Evolutionary conservation across 108 stramenopile genomes (phyloP).

Genomic region (Nannochloropsis salina): DNA sequence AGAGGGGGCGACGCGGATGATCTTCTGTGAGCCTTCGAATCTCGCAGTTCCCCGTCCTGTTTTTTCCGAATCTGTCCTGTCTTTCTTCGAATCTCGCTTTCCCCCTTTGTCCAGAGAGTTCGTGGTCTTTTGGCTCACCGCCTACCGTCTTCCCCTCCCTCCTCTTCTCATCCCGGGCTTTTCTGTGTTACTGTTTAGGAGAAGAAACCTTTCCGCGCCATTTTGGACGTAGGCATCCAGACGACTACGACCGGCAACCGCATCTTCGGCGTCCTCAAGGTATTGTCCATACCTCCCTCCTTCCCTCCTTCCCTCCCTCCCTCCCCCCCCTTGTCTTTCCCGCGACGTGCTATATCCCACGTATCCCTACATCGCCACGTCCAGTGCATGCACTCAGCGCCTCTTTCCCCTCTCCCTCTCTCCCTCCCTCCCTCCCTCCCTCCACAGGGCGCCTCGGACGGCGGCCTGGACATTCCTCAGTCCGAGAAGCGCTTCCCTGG

Average conservation of each 20-base stretch:
- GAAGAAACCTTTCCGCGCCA: slow-evolving; percentile 90
- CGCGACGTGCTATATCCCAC: not conserved
- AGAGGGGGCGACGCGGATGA: too few species aligned
- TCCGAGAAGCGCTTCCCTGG: slow-evolving; percentile 98
- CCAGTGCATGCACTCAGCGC: not conserved
- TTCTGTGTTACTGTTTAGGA: slow-evolving; percentile 44
- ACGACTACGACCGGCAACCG: slow-evolving; percentile 86
- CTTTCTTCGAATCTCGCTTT: too few species aligned
- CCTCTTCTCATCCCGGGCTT: too few species aligned
- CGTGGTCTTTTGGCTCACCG: too few species aligned
- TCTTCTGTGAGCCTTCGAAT: too few species aligned
- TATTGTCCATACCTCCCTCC: not conserved
- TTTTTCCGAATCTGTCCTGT: not conserved
- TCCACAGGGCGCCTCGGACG: slow-evolving; percentile 97
- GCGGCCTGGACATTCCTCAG: slow-evolving; percentile 95
- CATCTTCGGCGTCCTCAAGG: slow-evolving; percentile 26
- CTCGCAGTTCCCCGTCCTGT: too few species aligned
- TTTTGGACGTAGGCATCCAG: slow-evolving; percentile 90
- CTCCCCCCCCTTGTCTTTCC: not conserved
- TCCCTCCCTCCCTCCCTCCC: not conserved
- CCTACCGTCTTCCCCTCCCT: too few species aligned
- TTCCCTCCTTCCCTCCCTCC: not conserved
- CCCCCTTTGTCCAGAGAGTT: too few species aligned
- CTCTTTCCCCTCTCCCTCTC: not conserved
- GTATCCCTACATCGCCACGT: not conserved